phyloP scores from a whole-genome alignment of 106 monocot genomes.

The Acanthochlamys bracteata region DNA sequence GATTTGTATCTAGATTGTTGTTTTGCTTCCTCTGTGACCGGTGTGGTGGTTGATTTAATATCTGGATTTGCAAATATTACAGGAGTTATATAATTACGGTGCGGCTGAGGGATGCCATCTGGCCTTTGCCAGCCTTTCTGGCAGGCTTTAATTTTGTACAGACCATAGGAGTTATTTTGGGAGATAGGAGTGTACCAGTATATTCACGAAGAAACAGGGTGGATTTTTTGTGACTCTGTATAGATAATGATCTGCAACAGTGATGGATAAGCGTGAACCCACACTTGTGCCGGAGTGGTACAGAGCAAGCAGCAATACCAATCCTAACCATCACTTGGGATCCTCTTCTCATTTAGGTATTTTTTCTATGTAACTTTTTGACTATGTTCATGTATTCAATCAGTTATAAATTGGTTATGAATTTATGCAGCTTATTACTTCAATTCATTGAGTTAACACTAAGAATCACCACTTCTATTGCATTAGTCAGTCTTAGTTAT shows the following conservation, averaged over 20 bases:
- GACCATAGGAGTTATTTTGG: not conserved
- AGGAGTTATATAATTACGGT: too few relatives aligned
- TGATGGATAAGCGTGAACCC: constrained; percentile 8
- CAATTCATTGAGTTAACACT: not conserved
- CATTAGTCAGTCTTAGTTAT: not conserved
- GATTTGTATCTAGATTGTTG: too few relatives aligned
- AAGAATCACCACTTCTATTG: not conserved
- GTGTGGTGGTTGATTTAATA: too few relatives aligned
- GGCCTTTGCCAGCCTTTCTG: too few relatives aligned
- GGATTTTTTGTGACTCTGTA: not conserved
- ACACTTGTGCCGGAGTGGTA: constrained; percentile 8
- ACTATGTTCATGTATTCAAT: not conserved
- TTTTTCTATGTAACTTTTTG: not conserved
- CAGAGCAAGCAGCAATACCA: constrained; percentile 3
- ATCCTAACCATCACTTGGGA: not conserved
- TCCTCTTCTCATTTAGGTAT: constrained; percentile 6
- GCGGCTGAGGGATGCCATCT: too few relatives aligned
- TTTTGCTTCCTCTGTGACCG: too few relatives aligned
- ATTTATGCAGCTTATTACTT: not conserved
- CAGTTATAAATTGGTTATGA: not conserved
- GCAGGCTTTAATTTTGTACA: not conserved
- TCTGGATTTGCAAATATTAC: too few relatives aligned
- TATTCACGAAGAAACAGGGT: not conserved
- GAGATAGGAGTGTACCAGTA: not conserved
- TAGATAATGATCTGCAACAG: constrained; percentile 7